Base-by-base conservation (phyloP, 352 stramenopile genomes). In the Globisporangium radiosum region DNA sequence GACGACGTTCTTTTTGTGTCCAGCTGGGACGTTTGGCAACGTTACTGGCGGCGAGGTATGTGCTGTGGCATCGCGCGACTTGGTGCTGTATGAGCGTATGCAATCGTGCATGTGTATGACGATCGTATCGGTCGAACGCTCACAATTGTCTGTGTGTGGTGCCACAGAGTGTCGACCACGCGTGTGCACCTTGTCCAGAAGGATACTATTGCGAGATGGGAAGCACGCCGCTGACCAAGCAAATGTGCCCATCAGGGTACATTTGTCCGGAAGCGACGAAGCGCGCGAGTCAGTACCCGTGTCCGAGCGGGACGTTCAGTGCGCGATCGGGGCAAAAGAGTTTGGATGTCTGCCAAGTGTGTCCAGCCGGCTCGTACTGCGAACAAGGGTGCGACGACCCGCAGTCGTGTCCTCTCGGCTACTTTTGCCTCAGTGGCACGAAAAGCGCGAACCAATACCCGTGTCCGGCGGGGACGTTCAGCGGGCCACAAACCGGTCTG, bases 391-490 rank as follows among this genome's bases (percentile, higher is more conserved):
- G 62, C 3, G 68, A 75, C 0, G 52, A 72, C 17, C 79, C 79
- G 17, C 62, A 73, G 37, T 5, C 64, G 1, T 97, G 90, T 60
- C 81, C 88, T 1, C 66, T 70, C 8, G 92, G 92, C 4, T 87
- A 92, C 53, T 97, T 85, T 56, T 98, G 92, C 52, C 61, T 78
- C 0, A 69, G 81, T 51, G 80, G 84, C 13, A 97, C 90, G 6
- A 53, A 60, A 10, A 71, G 73, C 7, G 59, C 62, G 0, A 76
- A 83, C 11, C 75, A 95, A 58, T 95, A 87, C 60, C 90, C 89
- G 0, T 98, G 92, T 67, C 79, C 88, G 39, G 75, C 81, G 0
- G 93, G 92, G 8, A 95, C 87, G 0, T 98, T 92, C 60, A 90
- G 82, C 51, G 79, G 79, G 0, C 68, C 68, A 4, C 62, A 78